phyloP scores from a whole-genome alignment of 2,329 filamentous ascomycete genomes.

The Apiospora saccharicola region DNA sequence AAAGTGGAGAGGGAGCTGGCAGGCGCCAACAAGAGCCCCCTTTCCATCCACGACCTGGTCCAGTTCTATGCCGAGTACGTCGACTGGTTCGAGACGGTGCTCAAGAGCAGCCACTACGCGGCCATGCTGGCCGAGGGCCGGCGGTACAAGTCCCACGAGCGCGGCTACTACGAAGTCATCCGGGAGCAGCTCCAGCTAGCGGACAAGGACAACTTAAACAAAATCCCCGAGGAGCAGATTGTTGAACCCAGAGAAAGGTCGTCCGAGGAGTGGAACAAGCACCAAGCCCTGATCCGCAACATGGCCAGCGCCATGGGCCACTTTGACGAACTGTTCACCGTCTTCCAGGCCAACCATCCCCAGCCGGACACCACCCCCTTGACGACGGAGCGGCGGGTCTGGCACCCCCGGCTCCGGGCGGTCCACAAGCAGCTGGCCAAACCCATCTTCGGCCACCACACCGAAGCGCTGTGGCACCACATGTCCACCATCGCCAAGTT shows the following conservation, averaged over 20 bases:
- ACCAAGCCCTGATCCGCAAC: no score
- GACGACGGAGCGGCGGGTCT: neutral
- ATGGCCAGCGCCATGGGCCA: no score
- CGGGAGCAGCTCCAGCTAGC: neutral
- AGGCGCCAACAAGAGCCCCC: no score
- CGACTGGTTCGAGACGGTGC: neutral
- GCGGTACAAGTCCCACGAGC: neutral
- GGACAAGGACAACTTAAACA: no score
- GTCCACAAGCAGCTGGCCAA: neutral
- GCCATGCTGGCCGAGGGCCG: neutral
- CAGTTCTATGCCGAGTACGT: neutral
- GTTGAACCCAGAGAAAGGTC: no score
- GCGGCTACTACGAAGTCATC: neutral
- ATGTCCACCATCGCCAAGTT: neutral
- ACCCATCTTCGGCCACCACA: neutral
- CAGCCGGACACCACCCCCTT: no score
- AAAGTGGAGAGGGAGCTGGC: neutral
- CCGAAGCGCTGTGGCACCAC: neutral
- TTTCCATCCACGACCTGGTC: neutral
- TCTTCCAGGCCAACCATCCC: neutral
- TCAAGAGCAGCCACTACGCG: neutral
- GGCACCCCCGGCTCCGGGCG: neutral
- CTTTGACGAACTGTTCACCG: no score
- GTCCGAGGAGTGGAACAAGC: no score
- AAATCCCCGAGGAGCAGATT: no score